Conservation (phyloP, 306 rosid species). For the Vachellia pachyceras region DNA sequence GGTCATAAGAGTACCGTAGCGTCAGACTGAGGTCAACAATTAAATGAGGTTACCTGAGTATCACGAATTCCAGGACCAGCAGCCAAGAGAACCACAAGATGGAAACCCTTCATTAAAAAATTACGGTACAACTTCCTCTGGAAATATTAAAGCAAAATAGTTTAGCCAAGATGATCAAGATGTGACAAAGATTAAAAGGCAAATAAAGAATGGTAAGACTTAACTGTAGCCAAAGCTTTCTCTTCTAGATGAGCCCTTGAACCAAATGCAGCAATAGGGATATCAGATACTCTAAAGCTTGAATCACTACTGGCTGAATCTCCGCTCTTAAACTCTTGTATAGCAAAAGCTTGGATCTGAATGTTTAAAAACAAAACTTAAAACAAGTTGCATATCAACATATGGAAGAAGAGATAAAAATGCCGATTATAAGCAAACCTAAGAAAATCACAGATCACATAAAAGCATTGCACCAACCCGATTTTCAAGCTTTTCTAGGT, state of each 20-base stretch:
- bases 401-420: conserved; percentile 30
- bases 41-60: conserved; percentile 68
- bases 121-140: conserved; percentile 98
- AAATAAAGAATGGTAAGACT: conserved; percentile 44
- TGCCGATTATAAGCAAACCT: not conserved
- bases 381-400: conserved; percentile 21
- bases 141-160: conserved; percentile 41
- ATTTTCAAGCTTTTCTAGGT: conserved; percentile 90
- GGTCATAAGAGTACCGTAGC: not conserved
- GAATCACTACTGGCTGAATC: conserved; percentile 54
- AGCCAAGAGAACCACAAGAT: conserved; percentile 91
- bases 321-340: conserved; percentile 50
- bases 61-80: conserved; percentile 98
- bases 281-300: conserved; percentile 70
- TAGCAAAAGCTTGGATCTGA: conserved; percentile 70
- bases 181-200: conserved; percentile 29
- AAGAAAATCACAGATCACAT: conserved; percentile 1
- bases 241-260: conserved; percentile 97
- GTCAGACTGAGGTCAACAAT: conserved; percentile 26
- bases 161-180: conserved; percentile 34
- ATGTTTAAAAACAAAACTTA: conserved; percentile 32
- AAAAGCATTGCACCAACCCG: conserved; percentile 54
- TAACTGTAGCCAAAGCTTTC: conserved; percentile 90
- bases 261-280: conserved; percentile 87
- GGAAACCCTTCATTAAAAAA: conserved; percentile 97